Evolutionary conservation across 2,329 filamentous ascomycete species (phyloP), one percentile per base, ranked within the genome.

Genomic region (Epichloe coenophiala): DNA sequence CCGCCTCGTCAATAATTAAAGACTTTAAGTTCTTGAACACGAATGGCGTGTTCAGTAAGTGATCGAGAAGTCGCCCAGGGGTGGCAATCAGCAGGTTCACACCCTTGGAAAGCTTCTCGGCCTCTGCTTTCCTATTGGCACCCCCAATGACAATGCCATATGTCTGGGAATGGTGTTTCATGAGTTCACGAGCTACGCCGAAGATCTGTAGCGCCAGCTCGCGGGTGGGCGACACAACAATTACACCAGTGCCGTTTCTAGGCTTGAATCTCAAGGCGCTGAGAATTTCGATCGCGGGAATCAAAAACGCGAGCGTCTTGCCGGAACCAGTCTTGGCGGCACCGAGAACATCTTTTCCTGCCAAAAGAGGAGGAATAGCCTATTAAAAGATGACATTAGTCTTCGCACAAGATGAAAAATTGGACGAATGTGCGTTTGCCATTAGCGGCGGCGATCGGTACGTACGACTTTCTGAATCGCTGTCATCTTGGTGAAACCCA

Each of bases 191-290:
- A 1, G 91, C 93, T 33, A 97, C 93, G 54, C 89, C 89, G 61
- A 96, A 97, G 56, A 97, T 97, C 66, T 97, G 93, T 37, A 97
- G 78, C 0, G 93, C 93, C 53, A 97, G 72, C 71, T 98, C 93
- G 63, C 93, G 81, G 1, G 93, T 98, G 1, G 91, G 91, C 9
- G 90, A 93, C 35, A 97, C 86, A 17, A 97, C 81, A 57, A 97
- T 85, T 51, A 91, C 91, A 62, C 93, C 93, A 46, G 88, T 91
- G 55, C 86, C 91, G 67, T 96, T 96, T 62, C 91, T 77, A 19
- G 90, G 90, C 74, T 97, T 97, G 77, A 96, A 97, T 55, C 85
- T 80, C 60, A 98, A 76, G 15, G 89, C 83, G 63, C 83, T 83
- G 54, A 98, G 77, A 82, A 96, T 94, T 71, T 97, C 93, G 39